Evolutionary conservation across 1,284 basidiomycete species (phyloP), one percentile per base, ranked within the genome.

Genomic region (Mycosarcoma maydis): DNA sequence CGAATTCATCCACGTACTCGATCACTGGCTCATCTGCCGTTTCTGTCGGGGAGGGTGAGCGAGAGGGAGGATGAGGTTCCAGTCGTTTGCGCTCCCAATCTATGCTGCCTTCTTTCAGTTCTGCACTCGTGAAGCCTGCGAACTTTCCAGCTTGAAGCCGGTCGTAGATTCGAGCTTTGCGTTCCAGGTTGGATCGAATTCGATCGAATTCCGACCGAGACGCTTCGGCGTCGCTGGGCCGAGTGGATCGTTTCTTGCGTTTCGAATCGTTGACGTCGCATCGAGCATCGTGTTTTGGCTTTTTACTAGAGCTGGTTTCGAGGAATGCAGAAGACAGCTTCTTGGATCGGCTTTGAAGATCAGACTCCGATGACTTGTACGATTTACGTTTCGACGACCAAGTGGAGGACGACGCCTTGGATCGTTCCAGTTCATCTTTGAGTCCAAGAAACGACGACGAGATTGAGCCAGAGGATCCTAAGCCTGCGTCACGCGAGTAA

Each of bases 1-100:
- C 92, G 76, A 92, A 91, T 75, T 94, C 92, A 73, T 94, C 92
- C 69, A 88, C 86, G 68, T 91, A 92, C 79, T 94, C 92, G 14
- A 94, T 85, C 34, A 92, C 83, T 6, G n/a, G n/a, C n/a, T 20
- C 7, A 7, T 40, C 17, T 2, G 34, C 34, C 1, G 17, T 34
- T 11, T 16, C 80, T 48, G 19, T 10, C 9, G 37, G 37, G 11
- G 14, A 20, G 16, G 37, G 67, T 33, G 82, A 78, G 10, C 9
- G 40, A n/a, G 30, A 10, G 14, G 14, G 43, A 16, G 40, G 20
- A 7, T 20, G 32, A 1, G 49, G 70, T 78, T 30, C 77, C 76
- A 53, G 75, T 58, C 36, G 80, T 88, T 86, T 68, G 85, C 88
- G 7, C 17, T 40, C 46, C 58, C 82, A 94, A 82, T 98, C 93